These are phyloP conservation scores for Wickerhamomyces pijperi DNA, from an alignment of 805 yeast genomes.

Conservation along the genomic window DNA sequence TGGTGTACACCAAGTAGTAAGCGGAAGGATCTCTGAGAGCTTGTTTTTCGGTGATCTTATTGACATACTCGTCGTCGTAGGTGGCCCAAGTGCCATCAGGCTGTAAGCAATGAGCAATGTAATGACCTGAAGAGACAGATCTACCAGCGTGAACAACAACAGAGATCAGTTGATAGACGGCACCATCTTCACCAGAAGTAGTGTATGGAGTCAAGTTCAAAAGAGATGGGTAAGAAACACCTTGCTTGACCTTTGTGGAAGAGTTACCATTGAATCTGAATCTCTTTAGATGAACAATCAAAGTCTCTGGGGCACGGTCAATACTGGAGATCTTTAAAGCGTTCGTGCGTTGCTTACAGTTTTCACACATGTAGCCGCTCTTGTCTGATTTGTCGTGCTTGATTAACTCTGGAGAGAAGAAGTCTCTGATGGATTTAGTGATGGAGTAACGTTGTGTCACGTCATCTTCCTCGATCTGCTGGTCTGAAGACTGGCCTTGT, in stretches of 20 bases:
- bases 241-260: slow-evolving; percentile 79
- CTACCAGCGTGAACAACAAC: slow-evolving; percentile 94
- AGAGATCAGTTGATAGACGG: slow-evolving; percentile 59
- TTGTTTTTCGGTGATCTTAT: slow-evolving; percentile 55
- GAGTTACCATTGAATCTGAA: slow-evolving; percentile 78
- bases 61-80: slow-evolving; percentile 87
- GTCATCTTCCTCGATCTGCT: slow-evolving; percentile 5
- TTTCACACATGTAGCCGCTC: slow-evolving; percentile 79
- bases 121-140: slow-evolving; percentile 87
- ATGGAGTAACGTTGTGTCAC: slow-evolving; percentile 42
- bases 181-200: slow-evolving; percentile 29
- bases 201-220: slow-evolving; percentile 63
- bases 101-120: slow-evolving; percentile 81
- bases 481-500: slow-evolving; percentile 3
- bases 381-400: slow-evolving; percentile 56
- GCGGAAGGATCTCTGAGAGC: slow-evolving; percentile 83
- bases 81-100: slow-evolving; percentile 90
- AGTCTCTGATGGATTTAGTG: slow-evolving; percentile 66
- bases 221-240: slow-evolving; percentile 68
- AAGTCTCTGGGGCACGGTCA: slow-evolving; percentile 76
- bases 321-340: slow-evolving; percentile 72
- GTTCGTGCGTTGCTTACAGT: slow-evolving; percentile 64
- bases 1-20: slow-evolving; percentile 77
- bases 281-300: slow-evolving; percentile 79
- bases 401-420: slow-evolving; percentile 73